Evolutionary conservation across 2,329 filamentous ascomycete species (phyloP).

Genomic region (Lithohypha guttulata): DNA sequence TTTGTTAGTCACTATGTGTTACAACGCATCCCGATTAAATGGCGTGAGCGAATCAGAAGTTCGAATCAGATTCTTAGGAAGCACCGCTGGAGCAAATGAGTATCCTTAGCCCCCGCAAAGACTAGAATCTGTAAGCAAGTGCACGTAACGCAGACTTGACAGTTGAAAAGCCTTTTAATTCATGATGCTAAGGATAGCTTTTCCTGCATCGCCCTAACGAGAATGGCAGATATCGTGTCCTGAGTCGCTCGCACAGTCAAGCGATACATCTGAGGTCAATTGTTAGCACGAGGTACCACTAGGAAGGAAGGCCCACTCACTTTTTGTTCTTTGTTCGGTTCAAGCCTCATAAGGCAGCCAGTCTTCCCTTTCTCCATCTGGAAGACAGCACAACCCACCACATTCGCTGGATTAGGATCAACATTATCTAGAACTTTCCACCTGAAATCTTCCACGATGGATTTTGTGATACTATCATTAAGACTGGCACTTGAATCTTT

Average conservation of each 20-base stretch:
- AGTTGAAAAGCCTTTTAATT: no score
- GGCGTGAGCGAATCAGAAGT: no score
- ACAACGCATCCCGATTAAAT: no score
- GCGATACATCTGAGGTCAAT: slow-evolving; percentile 66
- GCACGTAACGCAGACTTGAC: no score
- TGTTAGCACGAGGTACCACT: background rate
- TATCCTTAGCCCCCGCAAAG: no score
- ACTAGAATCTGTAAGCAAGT: no score
- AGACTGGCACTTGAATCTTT: slow-evolving; percentile 50
- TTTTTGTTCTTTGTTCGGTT: slow-evolving; percentile 86
- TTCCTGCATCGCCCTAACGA: slow-evolving; percentile 82
- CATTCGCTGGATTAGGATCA: slow-evolving; percentile 85
- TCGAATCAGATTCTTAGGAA: no score
- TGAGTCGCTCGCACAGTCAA: slow-evolving; percentile 90
- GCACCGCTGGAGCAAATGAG: no score
- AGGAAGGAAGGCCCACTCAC: slow-evolving; percentile 50
- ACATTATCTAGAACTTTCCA: slow-evolving; percentile 80
- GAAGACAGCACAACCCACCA: slow-evolving; percentile 83
- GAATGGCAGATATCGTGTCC: slow-evolving; percentile 67
- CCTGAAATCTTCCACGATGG: slow-evolving; percentile 62
- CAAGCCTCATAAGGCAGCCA: slow-evolving; percentile 82
- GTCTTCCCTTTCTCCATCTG: slow-evolving; percentile 71
- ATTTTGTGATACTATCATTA: slow-evolving; percentile 58
- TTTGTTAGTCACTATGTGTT: no score
- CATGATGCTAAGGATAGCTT: slow-evolving; percentile 43